A percentile compares a stretch with the other conserved stretches of the same genome.
phyloP scores from a whole-genome alignment of 2,329 filamentous ascomycete species.

The Aspergillus novofumigatus region DNA sequence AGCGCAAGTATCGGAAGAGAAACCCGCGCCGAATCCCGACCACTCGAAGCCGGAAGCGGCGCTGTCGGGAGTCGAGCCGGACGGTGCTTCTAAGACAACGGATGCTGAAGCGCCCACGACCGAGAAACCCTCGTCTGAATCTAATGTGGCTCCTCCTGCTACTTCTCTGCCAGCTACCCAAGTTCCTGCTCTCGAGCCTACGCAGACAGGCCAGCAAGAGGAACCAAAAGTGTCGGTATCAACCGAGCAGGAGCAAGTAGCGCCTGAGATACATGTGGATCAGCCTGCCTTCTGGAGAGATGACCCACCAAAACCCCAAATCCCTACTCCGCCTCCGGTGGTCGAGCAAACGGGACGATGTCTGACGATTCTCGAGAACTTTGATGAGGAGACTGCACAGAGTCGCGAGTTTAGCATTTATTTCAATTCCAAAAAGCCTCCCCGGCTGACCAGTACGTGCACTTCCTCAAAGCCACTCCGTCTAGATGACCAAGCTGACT shows the following conservation, averaged over 20 bases:
- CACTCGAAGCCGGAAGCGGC: not conserved
- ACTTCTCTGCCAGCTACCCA: not conserved
- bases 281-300: slow-evolving; percentile 10
- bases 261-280: slow-evolving; percentile 16
- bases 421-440: slow-evolving; percentile 49
- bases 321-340: slow-evolving; percentile 30
- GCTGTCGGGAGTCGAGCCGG: not conserved
- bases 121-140: not conserved
- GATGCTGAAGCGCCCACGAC: slow-evolving; percentile 1
- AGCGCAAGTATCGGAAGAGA: not conserved
- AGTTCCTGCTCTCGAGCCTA: not conserved
- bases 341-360: slow-evolving; percentile 53
- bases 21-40: slow-evolving; percentile 2
- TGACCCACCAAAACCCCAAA: slow-evolving; percentile 21
- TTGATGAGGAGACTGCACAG: slow-evolving; percentile 53
- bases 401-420: slow-evolving; percentile 53
- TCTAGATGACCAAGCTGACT: not conserved
- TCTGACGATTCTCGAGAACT: slow-evolving; percentile 56
- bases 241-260: slow-evolving; percentile 6
- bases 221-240: not conserved
- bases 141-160: not conserved
- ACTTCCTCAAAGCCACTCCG: slow-evolving; percentile 6
- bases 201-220: slow-evolving; percentile 3
- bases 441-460: slow-evolving; percentile 45
- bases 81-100: slow-evolving; percentile 6